Percentiles rank a stretch among this genome's conserved stretches.
These are phyloP conservation scores for Magnaporthiopsis incrustans DNA, from an alignment of 2,329 filamentous ascomycete species.

Conservation along the genomic window DNA sequence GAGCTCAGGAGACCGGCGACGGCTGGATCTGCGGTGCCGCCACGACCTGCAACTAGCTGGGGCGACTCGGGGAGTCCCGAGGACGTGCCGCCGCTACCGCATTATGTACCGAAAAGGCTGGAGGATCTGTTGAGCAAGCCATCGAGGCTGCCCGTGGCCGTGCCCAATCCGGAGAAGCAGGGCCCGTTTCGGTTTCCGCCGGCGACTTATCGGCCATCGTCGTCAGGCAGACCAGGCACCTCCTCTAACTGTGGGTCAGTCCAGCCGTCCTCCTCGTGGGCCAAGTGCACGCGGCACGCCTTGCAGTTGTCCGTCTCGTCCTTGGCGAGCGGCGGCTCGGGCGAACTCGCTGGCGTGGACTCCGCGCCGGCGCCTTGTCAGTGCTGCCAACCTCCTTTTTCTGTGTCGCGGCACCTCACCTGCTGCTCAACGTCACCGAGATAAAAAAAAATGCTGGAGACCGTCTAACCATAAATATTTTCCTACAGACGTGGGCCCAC, in stretches of 20 bases:
- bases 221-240: slow-evolving; percentile 12
- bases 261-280: not conserved
- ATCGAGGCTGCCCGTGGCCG: not conserved
- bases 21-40: not conserved
- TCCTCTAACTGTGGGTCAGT: slow-evolving; percentile 13
- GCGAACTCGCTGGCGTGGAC: slow-evolving; percentile 8
- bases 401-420: not conserved
- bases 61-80: not conserved
- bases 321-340: slow-evolving; percentile 12
- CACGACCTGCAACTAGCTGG: slow-evolving; percentile 5
- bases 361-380: slow-evolving; percentile 18
- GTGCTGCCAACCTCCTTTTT: slow-evolving; percentile 13
- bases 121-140: not conserved
- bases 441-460: not conserved
- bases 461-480: not conserved
- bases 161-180: slow-evolving; percentile 7
- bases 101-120: slow-evolving; percentile 5
- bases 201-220: slow-evolving; percentile 8
- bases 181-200: slow-evolving; percentile 1
- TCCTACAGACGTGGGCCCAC: slow-evolving; percentile 10
- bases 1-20: not conserved
- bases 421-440: not conserved
- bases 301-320: slow-evolving; percentile 15
- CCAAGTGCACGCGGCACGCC: slow-evolving; percentile 8
- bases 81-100: not conserved